Percentiles rank a stretch among this genome's conserved stretches.
phyloP scores from a whole-genome alignment of 257 asterid species.

The Nemophila menziesii region DNA sequence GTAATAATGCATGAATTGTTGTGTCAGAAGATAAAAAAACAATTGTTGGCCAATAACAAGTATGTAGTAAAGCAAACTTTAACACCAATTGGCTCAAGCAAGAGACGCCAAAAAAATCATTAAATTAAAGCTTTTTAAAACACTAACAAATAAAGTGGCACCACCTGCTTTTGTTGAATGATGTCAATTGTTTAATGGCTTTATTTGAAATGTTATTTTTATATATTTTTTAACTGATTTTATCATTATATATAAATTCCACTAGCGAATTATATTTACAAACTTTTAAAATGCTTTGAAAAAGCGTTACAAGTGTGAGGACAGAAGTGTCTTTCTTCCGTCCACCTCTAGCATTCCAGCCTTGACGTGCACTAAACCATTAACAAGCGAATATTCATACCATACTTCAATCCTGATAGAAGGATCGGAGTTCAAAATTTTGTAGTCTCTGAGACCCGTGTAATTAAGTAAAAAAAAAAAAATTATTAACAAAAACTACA shows the following conservation, averaged over 20 bases:
- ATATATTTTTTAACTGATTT: conserved; percentile 6
- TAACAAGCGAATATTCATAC: no score
- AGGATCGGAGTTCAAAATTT: no score
- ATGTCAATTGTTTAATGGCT: conserved; percentile 7
- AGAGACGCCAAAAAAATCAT: conserved; percentile 12
- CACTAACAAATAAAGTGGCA: conserved; percentile 17
- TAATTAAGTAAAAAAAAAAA: no score
- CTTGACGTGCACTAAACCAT: conserved; percentile 4
- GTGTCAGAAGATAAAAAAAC: conserved; percentile 4
- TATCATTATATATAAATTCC: conserved; percentile 2
- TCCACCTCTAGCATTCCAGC: conserved; percentile 15
- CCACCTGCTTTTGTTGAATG: conserved; percentile 15
- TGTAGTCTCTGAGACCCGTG: no score
- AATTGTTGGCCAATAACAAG: conserved; percentile 9
- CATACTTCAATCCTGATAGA: no score
- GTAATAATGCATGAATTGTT: conserved; percentile 4
- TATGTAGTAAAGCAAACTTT: conserved; percentile 19
- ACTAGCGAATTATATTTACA: background rate
- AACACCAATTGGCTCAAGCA: conserved; percentile 18
- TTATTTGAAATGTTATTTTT: background rate
- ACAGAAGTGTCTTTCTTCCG: no score
- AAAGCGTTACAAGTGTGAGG: conserved; percentile 13
- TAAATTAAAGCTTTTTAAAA: conserved; percentile 15
- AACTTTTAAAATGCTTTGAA: background rate
- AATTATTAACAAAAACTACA: no score